phyloP scores from a whole-genome alignment of 768 basidiomycete species.

The Polyporus arcularius region DNA sequence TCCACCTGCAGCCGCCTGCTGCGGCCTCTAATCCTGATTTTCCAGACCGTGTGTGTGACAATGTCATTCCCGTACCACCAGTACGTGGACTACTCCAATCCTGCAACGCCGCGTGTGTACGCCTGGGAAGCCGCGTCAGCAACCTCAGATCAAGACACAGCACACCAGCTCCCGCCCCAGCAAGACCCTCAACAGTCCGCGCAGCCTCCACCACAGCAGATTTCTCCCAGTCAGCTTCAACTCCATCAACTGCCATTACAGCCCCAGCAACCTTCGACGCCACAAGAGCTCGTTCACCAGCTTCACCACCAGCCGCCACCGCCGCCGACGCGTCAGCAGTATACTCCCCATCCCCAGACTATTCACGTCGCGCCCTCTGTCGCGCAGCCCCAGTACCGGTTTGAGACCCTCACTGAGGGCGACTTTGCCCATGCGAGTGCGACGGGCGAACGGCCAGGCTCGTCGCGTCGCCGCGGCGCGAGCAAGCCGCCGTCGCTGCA shows the following conservation, averaged over 20 bases:
- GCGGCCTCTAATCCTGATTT: conserved; percentile 3
- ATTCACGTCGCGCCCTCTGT: conserved; percentile 10
- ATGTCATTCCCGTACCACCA: conserved; percentile 26
- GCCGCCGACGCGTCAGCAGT: conserved; percentile 5
- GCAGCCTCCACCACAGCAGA: conserved; percentile 12
- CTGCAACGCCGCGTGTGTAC: conserved; percentile 21
- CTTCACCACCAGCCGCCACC: conserved; percentile 9
- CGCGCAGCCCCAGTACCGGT: conserved; percentile 17
- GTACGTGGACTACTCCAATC: conserved; percentile 25
- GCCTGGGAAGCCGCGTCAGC: conserved; percentile 19
- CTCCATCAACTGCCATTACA: conserved; percentile 15
- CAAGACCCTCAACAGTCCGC: conserved; percentile 6
- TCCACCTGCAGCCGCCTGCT: conserved; percentile 10
- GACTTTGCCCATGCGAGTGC: conserved; percentile 17
- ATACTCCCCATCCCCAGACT: neutral
- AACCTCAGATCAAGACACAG: conserved; percentile 13
- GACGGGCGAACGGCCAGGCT: conserved; percentile 9
- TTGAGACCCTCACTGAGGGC: conserved; percentile 24
- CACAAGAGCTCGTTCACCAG: conserved; percentile 12
- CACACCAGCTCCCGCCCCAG: conserved; percentile 5
- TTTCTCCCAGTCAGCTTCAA: conserved; percentile 18
- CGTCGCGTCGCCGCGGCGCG: conserved; percentile 16
- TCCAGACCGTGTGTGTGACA: conserved; percentile 3
- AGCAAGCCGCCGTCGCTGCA: conserved; percentile 20
- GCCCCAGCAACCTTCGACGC: neutral